Base-by-base conservation (phyloP, 257 asterid genomes). In the Petrea volubilis region DNA sequence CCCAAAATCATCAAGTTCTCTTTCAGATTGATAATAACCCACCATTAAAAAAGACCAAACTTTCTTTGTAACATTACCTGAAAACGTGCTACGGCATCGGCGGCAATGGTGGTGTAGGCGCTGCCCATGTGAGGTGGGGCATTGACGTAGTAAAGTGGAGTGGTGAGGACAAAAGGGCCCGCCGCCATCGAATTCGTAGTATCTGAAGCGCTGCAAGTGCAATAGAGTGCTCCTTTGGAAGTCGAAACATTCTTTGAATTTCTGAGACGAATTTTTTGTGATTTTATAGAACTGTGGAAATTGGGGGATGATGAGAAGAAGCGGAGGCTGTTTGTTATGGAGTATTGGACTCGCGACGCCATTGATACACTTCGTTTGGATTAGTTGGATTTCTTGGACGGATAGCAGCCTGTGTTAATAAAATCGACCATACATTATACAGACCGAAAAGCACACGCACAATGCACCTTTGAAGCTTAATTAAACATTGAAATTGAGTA, bases 61-160 rank as follows among this genome's bases (percentile, higher is more conserved):
- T n/a, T 28, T 15, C 60, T 31, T 10, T 36, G n/a, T 14, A 25
- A 38, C 27, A 31, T 47, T 60, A 94, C 99, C 96, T 94, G 99
- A 78, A 89, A 94, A 68, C 98, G 98, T 51, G 99, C 97, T 28
- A 91, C 83, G 46, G 96, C 85, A 60, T 91, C 99, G 33, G 99
- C 99, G 28, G 98, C 97, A 60, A 94, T 89, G 78, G 97, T 89
- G 56, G 99, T 89, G 69, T 94, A 94, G 59, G 99, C 97, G 77
- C 99, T 94, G 64, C 99, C 99, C 96, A 94, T 89, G 60, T 91
- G 97, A 47, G 99, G 99, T 38, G 98, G 97, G 78, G 99, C 97
- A 84, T 91, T 94, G 5, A 94, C 99, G 79, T 94, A 94, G 77
- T 94, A 94, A 76, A 91, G 97, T 33, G 98, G 99, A 67, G 99